Conservation (phyloP, 202 grass and related monocot genomes). For the Elaeis oleifera region DNA sequence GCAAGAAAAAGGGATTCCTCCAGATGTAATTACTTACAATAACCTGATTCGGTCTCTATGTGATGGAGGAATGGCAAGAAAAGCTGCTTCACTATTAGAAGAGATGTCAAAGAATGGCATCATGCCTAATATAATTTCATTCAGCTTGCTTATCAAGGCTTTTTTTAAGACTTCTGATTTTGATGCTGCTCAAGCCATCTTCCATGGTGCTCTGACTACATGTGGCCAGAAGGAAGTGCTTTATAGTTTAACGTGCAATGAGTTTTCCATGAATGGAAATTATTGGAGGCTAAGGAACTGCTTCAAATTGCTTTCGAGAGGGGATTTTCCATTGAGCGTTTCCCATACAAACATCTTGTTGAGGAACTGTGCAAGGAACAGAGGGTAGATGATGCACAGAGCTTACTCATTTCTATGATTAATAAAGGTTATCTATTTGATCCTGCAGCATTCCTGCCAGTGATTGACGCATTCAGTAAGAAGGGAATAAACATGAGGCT, state of each 20-base stretch:
- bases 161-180: slow-evolving; percentile 62
- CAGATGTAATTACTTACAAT: slow-evolving; percentile 75
- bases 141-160: slow-evolving; percentile 70
- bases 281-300: slow-evolving; percentile 51
- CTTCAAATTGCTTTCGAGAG: slow-evolving; percentile 62
- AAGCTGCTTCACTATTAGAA: slow-evolving; percentile 66
- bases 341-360: slow-evolving; percentile 72
- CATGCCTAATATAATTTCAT: slow-evolving; percentile 74
- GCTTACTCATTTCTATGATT: slow-evolving; percentile 59
- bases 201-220: slow-evolving; percentile 67
- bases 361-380: slow-evolving; percentile 52
- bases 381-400: slow-evolving; percentile 43
- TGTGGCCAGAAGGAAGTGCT: slow-evolving; percentile 75
- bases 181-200: slow-evolving; percentile 49
- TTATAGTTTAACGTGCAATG: slow-evolving; percentile 70
- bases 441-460: slow-evolving; percentile 67
- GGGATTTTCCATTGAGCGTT: slow-evolving; percentile 58
- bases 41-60: slow-evolving; percentile 76
- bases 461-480: slow-evolving; percentile 64
- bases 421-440: slow-evolving; percentile 68
- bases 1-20: slow-evolving; percentile 57
- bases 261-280: slow-evolving; percentile 48
- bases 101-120: slow-evolving; percentile 87
- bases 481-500: slow-evolving; percentile 69
- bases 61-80: slow-evolving; percentile 43